Conservation (phyloP, 495 filamentous ascomycete genomes). For the Neurospora sp. region DNA sequence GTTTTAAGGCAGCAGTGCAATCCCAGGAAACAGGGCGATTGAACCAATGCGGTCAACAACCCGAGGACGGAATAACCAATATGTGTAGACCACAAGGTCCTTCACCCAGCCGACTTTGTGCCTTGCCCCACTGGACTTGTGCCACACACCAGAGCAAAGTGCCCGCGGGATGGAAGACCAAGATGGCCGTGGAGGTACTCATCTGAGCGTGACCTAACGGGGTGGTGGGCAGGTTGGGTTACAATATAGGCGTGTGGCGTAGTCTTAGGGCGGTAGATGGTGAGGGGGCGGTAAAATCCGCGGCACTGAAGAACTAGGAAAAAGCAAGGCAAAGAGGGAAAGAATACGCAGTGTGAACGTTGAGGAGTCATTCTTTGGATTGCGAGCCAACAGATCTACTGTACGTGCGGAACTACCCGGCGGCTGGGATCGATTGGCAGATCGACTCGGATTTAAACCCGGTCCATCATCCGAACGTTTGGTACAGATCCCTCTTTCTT, state of each 20-base stretch:
- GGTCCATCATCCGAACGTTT: not conserved
- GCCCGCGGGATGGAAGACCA: no score
- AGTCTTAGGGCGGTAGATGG: not conserved
- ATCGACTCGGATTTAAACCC: not conserved
- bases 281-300: not conserved
- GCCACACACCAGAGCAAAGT: no score
- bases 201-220: no score
- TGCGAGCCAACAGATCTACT: not conserved
- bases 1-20: no score
- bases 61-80: no score
- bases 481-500: not conserved
- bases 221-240: not conserved
- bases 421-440: not conserved
- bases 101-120: no score
- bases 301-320: not conserved
- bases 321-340: not conserved
- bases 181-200: no score
- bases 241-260: not conserved
- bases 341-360: not conserved
- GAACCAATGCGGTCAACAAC: no score
- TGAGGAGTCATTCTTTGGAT: not conserved
- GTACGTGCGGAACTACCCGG: not conserved
- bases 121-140: no score
- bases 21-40: no score
- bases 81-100: no score